Conservation (phyloP, 306 rosid species). For the Ormosia semicastrata region DNA sequence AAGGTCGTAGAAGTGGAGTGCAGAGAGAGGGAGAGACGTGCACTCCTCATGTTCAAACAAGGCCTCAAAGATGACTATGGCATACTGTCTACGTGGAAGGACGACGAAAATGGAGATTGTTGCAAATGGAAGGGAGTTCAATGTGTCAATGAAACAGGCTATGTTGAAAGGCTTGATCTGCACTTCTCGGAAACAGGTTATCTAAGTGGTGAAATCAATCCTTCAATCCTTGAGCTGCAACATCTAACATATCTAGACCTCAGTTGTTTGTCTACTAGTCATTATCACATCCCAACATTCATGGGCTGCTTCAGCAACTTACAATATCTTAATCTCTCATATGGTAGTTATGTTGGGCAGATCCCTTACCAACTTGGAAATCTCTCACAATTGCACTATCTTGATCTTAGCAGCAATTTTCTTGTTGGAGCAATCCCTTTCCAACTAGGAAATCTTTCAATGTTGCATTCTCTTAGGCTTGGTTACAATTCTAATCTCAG, state of each 20-base stretch:
- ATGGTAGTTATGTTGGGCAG: background rate
- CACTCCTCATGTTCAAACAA: slow-evolving; percentile 4
- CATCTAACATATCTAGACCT: background rate
- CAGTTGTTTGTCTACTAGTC: background rate
- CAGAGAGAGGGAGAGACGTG: background rate
- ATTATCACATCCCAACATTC: background rate
- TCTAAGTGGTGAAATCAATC: background rate
- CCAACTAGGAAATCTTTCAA: background rate
- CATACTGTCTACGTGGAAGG: background rate
- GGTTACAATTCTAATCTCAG: background rate
- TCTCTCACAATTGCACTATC: slow-evolving; percentile 3
- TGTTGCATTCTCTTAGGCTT: background rate
- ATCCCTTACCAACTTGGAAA: background rate
- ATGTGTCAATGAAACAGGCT: slow-evolving; percentile 8
- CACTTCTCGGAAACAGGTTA: background rate
- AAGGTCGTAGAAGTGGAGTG: background rate
- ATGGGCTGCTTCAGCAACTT: background rate
- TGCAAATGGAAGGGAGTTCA: slow-evolving; percentile 32
- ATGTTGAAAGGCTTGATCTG: slow-evolving; percentile 26
- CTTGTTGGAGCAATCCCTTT: background rate
- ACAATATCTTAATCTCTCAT: background rate
- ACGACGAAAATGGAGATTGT: slow-evolving; percentile 2
- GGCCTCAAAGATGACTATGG: background rate
- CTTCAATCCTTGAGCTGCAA: background rate
- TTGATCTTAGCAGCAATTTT: background rate